phyloP scores from a whole-genome alignment of 345 rosid species.

The Euphorbia lathyris region DNA sequence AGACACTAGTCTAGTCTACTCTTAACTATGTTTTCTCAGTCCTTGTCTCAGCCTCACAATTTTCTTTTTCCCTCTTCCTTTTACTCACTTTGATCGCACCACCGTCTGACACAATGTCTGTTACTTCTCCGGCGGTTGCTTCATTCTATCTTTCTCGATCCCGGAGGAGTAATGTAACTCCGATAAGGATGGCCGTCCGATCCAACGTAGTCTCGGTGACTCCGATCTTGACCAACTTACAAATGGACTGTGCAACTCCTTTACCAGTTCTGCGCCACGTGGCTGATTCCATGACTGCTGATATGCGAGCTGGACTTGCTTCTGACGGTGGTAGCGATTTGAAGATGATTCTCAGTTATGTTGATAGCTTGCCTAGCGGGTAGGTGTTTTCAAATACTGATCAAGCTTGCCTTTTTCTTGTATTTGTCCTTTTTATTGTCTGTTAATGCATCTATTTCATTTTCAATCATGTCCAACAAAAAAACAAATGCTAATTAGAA shows the following conservation, averaged over 20 bases:
- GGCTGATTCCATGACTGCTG: slow-evolving; percentile 61
- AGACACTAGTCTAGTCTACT: background rate
- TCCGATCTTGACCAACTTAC: slow-evolving; percentile 58
- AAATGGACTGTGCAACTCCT: slow-evolving; percentile 67
- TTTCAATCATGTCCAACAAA: no score
- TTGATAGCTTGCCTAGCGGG: slow-evolving; percentile 76
- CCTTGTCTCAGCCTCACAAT: slow-evolving; percentile 29
- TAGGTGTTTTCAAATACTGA: slow-evolving; percentile 26
- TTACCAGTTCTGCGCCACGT: slow-evolving; percentile 56
- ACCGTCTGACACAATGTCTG: slow-evolving; percentile 40
- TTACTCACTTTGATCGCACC: slow-evolving; percentile 26
- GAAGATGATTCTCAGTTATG: slow-evolving; percentile 76
- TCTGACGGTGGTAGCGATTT: slow-evolving; percentile 73
- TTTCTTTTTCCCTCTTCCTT: slow-evolving; percentile 4
- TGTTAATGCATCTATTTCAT: no score
- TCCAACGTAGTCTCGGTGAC: slow-evolving; percentile 38
- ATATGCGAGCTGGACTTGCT: slow-evolving; percentile 70
- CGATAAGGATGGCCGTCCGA: slow-evolving; percentile 45
- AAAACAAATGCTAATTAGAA: no score
- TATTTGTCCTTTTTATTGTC: background rate
- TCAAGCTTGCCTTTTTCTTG: background rate
- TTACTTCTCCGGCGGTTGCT: slow-evolving; percentile 41
- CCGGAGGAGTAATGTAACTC: slow-evolving; percentile 11
- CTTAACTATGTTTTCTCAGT: slow-evolving; percentile 6
- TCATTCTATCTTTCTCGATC: slow-evolving; percentile 40